Percentiles rank a stretch among this genome's conserved stretches.
Conservation (phyloP, 352 stramenopile genomes). For the Globisporangium takayamanum region DNA sequence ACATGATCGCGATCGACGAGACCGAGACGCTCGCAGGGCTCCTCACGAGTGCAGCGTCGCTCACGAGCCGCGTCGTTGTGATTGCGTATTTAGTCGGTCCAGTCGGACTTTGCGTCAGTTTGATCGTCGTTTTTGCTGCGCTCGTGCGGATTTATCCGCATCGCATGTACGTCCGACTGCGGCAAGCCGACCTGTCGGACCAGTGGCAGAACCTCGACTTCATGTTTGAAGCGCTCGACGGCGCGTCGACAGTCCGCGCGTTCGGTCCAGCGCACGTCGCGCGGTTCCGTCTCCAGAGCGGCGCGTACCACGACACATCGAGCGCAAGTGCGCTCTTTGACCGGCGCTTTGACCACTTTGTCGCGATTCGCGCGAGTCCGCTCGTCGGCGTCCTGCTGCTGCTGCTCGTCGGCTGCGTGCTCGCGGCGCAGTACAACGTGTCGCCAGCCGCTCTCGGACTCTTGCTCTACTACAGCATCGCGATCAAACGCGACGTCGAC, state of each 20-base stretch:
- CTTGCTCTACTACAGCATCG: constrained; percentile 37
- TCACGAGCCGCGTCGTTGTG: constrained; percentile 23
- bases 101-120: constrained; percentile 14
- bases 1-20: constrained; percentile 25
- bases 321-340: constrained; percentile 21
- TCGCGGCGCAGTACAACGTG: constrained; percentile 28
- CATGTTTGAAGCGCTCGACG: constrained; percentile 37
- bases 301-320: constrained; percentile 23
- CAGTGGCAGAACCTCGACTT: constrained; percentile 34
- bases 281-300: constrained; percentile 25
- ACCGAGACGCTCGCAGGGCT: constrained; percentile 18
- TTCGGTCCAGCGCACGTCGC: constrained; percentile 26
- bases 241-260: constrained; percentile 29
- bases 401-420: constrained; percentile 24
- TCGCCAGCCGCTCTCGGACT: constrained; percentile 25
- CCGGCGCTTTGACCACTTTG: constrained; percentile 25
- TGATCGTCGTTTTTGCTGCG: neutral
- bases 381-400: constrained; percentile 26
- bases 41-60: neutral
- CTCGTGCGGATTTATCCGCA: constrained; percentile 15
- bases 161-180: neutral
- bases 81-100: constrained; percentile 31
- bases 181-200: constrained; percentile 21
- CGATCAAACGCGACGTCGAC: constrained; percentile 29
- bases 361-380: constrained; percentile 27